Base-by-base conservation (phyloP, 2,329 filamentous ascomycete genomes). In the Venturiaceae sp. region DNA sequence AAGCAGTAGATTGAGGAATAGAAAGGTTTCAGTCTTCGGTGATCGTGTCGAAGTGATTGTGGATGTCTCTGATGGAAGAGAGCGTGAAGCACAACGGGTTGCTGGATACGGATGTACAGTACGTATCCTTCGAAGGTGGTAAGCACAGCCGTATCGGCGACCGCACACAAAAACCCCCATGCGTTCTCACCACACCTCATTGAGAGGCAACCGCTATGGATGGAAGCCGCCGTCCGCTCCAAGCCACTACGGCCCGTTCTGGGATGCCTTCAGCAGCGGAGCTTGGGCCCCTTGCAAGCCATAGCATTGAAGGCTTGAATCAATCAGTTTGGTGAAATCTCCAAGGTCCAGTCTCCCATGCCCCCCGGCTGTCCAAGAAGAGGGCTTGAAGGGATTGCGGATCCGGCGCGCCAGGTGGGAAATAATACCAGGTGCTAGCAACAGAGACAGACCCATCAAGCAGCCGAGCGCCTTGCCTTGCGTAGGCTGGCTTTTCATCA, bases 381-480 rank as follows among this genome's bases (percentile, higher is more conserved):
- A 32, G 47, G 47, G 26, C 47, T 52, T 52, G 23, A 8, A 32
- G 21, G n/a, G n/a, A 36, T 23, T 36, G 30, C 32, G 32, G 52
- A 53, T 53, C 50, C 50, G 50, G 50, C 50, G 50, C 50, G 50
- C 33, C n/a, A 14, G 23, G 19, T 19, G n/a, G 47, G 47, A 32
- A 7, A 53, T n/a, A n/a, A n/a, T 50, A 13, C 44, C 26, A 30
- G 44, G 5, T 3, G 44, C 44, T 50, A 26, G 41, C 41, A 23
- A 26, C 41, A 50, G 44, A 50, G 44, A 50, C 44, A 23, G 34
- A 34, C 34, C 52, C 34, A 23, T 34, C 32, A 30, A 53, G 52
- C 52, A 53, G 34, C 52, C 52, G 52, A 53, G 52, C 52, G 52
- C 52, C 52, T 34, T 37, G 34, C 30, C 30, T 37, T 50, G 44